Conservation (phyloP, 1,139 yeast species). For the Taiozyma sp. region DNA sequence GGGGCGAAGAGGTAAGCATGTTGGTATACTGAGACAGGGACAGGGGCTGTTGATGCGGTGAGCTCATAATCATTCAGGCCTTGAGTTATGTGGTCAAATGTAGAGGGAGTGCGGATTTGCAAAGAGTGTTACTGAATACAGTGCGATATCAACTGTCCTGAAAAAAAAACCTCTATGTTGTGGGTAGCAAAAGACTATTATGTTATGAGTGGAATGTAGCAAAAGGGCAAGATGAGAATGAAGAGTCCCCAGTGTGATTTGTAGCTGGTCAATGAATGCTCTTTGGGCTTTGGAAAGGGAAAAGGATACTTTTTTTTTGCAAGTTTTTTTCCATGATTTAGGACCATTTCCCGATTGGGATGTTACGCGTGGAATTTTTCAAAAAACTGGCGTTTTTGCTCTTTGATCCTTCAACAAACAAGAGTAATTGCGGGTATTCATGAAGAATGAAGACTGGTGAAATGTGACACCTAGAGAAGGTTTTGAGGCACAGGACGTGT, state of each 20-base stretch:
- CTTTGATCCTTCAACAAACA: neutral
- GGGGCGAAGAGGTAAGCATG: conserved; percentile 16
- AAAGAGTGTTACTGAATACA: neutral
- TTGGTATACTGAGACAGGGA: conserved; percentile 14
- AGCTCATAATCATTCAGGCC: conserved; percentile 6
- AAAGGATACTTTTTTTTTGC: neutral
- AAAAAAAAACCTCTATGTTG: neutral
- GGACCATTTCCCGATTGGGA: neutral
- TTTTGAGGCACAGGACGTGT: neutral
- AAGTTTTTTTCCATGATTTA: neutral
- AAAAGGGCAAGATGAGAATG: neutral
- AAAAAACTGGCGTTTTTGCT: neutral
- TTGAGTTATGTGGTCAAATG: neutral
- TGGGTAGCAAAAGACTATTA: neutral
- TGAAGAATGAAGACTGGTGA: neutral
- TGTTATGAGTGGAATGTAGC: neutral
- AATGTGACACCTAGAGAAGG: no score
- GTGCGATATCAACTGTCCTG: neutral
- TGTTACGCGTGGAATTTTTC: neutral
- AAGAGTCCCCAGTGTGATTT: neutral
- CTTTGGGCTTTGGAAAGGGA: neutral
- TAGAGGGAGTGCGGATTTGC: neutral
- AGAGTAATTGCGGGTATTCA: neutral
- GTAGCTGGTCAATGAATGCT: neutral
- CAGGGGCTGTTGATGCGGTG: conserved; percentile 11